phyloP scores from a whole-genome alignment of 352 stramenopile genomes.

The Halophytophthora polymorphica region DNA sequence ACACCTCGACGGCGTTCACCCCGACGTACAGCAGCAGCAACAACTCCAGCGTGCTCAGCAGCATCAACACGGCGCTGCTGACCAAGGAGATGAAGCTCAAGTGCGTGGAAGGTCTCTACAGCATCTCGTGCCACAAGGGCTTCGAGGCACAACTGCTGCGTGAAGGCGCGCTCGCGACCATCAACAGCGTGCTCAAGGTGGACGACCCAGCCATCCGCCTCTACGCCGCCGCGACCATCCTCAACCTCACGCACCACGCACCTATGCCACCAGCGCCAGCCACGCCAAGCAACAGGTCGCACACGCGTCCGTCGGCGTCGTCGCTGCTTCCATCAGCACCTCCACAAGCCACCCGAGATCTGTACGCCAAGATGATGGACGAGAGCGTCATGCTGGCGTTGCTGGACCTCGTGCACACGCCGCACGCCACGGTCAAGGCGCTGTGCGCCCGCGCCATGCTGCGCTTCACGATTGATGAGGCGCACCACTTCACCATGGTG shows the following conservation, averaged over 20 bases:
- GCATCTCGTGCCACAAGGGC: constrained; percentile 70
- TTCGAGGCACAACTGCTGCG: constrained; percentile 73
- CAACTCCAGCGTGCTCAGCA: not conserved
- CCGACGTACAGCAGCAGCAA: constrained; percentile 3
- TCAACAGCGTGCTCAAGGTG: constrained; percentile 60
- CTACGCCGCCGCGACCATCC: constrained; percentile 65
- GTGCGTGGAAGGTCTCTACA: constrained; percentile 74
- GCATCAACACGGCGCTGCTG: constrained; percentile 26
- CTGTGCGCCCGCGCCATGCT: constrained; percentile 67
- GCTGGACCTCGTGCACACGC: constrained; percentile 66
- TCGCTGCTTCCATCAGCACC: constrained; percentile 14
- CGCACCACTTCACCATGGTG: constrained; percentile 74
- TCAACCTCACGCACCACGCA: constrained; percentile 58
- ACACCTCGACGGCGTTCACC: constrained; percentile 7
- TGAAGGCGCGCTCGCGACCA: constrained; percentile 58
- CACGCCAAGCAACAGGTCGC: constrained; percentile 21
- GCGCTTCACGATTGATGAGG: constrained; percentile 71
- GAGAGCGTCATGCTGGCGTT: constrained; percentile 54
- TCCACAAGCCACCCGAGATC: constrained; percentile 35
- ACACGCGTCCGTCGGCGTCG: constrained; percentile 13
- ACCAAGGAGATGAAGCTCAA: constrained; percentile 76
- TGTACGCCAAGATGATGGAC: constrained; percentile 74
- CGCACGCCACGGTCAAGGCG: constrained; percentile 58
- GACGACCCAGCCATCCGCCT: constrained; percentile 66
- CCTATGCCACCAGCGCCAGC: constrained; percentile 10